A percentile compares a stretch with the other conserved stretches of the same genome.
Conservation (phyloP, 192 early-diverging fungal species). For the Pecoramyces ruminantium region DNA sequence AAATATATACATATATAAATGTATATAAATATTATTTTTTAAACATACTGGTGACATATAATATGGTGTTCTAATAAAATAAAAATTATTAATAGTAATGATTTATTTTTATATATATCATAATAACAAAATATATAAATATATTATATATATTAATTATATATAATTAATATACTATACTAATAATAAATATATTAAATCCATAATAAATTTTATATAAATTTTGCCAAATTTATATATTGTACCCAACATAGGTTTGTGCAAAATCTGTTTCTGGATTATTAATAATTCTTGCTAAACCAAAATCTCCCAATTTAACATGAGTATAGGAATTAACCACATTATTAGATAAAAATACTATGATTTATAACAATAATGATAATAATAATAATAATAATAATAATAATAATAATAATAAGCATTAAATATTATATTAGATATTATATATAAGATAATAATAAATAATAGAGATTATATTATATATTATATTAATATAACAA, state of each 20-base stretch:
- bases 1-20: not conserved
- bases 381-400: not conserved
- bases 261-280: constrained; percentile 41
- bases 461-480: no score
- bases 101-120: no score
- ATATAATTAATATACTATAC: no score
- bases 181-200: no score
- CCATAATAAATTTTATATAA: constrained; percentile 2
- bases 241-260: constrained; percentile 54
- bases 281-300: constrained; percentile 43
- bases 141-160: no score
- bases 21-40: not conserved
- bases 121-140: no score
- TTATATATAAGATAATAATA: no score
- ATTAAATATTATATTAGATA: no score
- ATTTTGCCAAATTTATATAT: not conserved
- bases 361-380: not conserved
- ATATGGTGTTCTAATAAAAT: constrained; percentile 29
- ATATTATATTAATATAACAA: no score
- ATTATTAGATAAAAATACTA: constrained; percentile 32
- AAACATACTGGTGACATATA: constrained; percentile 57
- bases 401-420: no score
- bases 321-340: constrained; percentile 28
- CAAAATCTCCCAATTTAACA: constrained; percentile 64
- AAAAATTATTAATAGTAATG: no score